Evolutionary conservation across 176 grass and related monocot genomes (phyloP).

Genomic region (Oryza glumipatula): DNA sequence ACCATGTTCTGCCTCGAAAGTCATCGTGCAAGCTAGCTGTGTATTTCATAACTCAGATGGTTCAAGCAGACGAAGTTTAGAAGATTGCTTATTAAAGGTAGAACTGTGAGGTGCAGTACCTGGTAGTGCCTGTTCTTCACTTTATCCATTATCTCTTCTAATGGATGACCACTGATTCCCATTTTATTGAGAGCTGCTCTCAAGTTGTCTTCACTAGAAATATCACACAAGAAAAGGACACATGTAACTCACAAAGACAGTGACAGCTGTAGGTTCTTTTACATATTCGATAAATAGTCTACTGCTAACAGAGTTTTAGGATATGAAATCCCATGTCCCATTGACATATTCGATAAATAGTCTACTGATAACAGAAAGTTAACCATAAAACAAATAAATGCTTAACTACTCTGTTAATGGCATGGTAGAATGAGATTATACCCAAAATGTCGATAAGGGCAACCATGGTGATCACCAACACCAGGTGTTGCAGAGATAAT

Average conservation of each 20-base stretch:
- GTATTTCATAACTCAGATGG: constrained; percentile 39
- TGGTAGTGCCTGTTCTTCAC: constrained; percentile 91
- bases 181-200: constrained; percentile 91
- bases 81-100: constrained; percentile 32
- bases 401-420: constrained; percentile 7
- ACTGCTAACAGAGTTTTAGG: constrained; percentile 5
- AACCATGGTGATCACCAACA: constrained; percentile 96
- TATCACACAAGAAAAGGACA: constrained; percentile 28
- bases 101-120: constrained; percentile 41
- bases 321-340: neutral
- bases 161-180: constrained; percentile 60
- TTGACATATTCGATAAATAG: constrained; percentile 6
- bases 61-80: constrained; percentile 7
- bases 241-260: constrained; percentile 18
- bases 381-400: constrained; percentile 15
- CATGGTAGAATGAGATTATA: constrained; percentile 37
- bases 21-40: constrained; percentile 96
- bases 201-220: constrained; percentile 85
- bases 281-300: constrained; percentile 12
- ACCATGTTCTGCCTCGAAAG: constrained; percentile 82
- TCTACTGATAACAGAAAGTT: constrained; percentile 12
- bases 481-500: constrained; percentile 90
- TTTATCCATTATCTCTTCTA: constrained; percentile 92
- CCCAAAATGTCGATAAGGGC: constrained; percentile 97
- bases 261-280: neutral